A percentile compares a stretch with the other conserved stretches of the same genome.
Conservation (phyloP, 140 eudicot genomes). For the Senecio squalidus region DNA sequence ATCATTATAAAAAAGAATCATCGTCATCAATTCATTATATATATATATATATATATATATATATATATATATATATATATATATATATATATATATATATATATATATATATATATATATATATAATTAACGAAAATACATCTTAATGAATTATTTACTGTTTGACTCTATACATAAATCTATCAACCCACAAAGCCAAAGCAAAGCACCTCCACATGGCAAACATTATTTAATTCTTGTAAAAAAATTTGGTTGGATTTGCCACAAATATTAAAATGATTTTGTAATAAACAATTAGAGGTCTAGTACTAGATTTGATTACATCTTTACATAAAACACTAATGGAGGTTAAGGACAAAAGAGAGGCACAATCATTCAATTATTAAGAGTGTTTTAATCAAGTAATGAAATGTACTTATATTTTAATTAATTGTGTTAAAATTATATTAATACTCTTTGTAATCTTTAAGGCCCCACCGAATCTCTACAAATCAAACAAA, state of each 20-base stretch:
- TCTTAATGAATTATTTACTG: neutral
- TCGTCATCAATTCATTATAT: slow-evolving; percentile 24
- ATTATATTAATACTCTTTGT: slow-evolving; percentile 19
- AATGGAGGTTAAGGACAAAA: slow-evolving; percentile 33
- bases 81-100: neutral
- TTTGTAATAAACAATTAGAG: slow-evolving; percentile 1
- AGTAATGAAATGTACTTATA: slow-evolving; percentile 16
- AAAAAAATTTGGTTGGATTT: slow-evolving; percentile 20
- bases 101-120: neutral
- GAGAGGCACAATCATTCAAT: slow-evolving; percentile 32
- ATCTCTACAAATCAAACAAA: slow-evolving; percentile 26
- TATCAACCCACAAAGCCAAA: slow-evolving; percentile 16
- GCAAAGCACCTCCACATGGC: slow-evolving; percentile 15
- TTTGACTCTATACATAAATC: slow-evolving; percentile 22
- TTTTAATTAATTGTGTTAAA: neutral
- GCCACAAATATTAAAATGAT: neutral
- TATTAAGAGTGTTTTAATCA: slow-evolving; percentile 33
- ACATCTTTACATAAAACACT: slow-evolving; percentile 33
- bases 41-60: slow-evolving; percentile 1
- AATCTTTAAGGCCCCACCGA: slow-evolving; percentile 39
- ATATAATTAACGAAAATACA: too few relatives aligned
- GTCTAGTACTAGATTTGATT: slow-evolving; percentile 32
- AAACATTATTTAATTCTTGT: slow-evolving; percentile 7
- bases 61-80: neutral
- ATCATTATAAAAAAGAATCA: slow-evolving; percentile 27